These are phyloP conservation scores for Neurospora sp. DNA, from an alignment of 495 filamentous ascomycete genomes.

Conservation along the genomic window DNA sequence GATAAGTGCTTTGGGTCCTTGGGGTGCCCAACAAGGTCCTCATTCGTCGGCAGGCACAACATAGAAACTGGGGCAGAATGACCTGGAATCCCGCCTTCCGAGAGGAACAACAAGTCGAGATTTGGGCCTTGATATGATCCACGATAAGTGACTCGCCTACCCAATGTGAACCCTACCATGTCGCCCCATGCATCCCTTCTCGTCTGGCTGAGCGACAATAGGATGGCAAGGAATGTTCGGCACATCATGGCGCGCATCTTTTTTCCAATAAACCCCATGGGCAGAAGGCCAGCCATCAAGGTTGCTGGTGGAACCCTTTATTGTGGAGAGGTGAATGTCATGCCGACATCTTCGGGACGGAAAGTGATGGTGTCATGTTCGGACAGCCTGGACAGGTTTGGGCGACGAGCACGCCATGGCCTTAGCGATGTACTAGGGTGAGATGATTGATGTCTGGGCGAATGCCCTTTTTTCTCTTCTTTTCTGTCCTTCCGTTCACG, in stretches of 20 bases:
- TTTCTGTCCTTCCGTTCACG: background rate
- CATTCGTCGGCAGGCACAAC: background rate
- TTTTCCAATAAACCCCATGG: background rate
- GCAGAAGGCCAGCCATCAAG: background rate
- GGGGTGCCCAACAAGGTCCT: background rate
- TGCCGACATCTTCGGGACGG: background rate
- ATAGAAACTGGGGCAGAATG: background rate
- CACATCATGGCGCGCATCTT: background rate
- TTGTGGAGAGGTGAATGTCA: background rate
- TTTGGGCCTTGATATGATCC: background rate
- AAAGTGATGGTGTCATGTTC: background rate
- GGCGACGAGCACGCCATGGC: background rate
- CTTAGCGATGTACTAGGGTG: background rate
- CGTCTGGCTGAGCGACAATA: background rate
- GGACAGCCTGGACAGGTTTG: background rate
- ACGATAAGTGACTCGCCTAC: background rate
- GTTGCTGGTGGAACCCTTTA: background rate
- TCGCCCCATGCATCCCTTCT: background rate
- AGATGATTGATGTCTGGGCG: background rate
- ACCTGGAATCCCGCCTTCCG: background rate
- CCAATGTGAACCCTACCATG: background rate
- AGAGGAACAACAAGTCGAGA: background rate
- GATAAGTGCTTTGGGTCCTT: background rate
- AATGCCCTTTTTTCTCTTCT: background rate
- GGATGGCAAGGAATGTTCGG: background rate